Evolutionary conservation across 805 yeast genomes (phyloP).

Genomic region (Wickerhamomyces alni): DNA sequence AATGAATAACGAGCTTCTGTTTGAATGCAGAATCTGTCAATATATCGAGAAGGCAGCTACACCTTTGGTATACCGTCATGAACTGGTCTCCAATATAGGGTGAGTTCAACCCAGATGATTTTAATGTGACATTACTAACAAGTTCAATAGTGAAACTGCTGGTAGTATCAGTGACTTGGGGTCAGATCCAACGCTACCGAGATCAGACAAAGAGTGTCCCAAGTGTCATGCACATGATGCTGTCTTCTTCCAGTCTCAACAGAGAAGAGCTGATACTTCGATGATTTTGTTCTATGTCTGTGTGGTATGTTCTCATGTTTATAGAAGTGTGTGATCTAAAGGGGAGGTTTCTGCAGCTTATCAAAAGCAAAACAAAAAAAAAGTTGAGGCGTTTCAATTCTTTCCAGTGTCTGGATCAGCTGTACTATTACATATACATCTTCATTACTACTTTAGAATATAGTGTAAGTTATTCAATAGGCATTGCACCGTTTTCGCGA

Average conservation of each 20-base stretch:
- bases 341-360: not conserved
- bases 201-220: slow-evolving; percentile 92
- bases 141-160: slow-evolving; percentile 61
- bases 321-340: slow-evolving; percentile 22
- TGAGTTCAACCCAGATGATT: too few species aligned
- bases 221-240: slow-evolving; percentile 82
- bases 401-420: not conserved
- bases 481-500: too few species aligned
- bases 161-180: slow-evolving; percentile 97
- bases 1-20: slow-evolving; percentile 60
- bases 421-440: too few species aligned
- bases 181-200: slow-evolving; percentile 94
- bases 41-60: slow-evolving; percentile 89
- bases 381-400: too few species aligned
- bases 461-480: too few species aligned
- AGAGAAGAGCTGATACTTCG: slow-evolving; percentile 88
- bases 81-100: slow-evolving; percentile 83
- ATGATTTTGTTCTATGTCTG: slow-evolving; percentile 95
- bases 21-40: slow-evolving; percentile 91
- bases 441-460: too few species aligned
- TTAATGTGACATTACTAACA: not conserved
- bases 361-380: too few species aligned
- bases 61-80: slow-evolving; percentile 87
- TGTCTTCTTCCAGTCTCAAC: slow-evolving; percentile 96
- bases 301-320: slow-evolving; percentile 72